Base-by-base conservation (phyloP, 305 asterid species). In the Petunia hybrid region DNA sequence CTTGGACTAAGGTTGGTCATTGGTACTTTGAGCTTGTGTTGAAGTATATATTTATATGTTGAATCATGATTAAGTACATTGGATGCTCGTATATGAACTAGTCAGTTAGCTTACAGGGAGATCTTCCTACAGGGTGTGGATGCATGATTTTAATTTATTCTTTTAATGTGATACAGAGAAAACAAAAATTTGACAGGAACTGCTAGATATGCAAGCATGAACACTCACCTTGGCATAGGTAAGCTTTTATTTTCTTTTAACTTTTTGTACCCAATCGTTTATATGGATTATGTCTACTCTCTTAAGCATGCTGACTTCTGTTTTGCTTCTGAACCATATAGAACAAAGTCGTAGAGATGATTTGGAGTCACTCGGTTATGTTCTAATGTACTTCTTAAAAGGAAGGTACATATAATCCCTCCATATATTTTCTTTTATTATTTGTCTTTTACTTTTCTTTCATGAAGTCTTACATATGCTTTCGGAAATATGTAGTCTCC, bases 281-380 rank as follows among this genome's bases (percentile, higher is more conserved):
- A 36, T 53, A 1, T 74, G 62, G 10, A 51, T 8, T 73, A 7
- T 51, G 12, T 48, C 36, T 36, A 36, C 69, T 63, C 69, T 36
- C 1, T 10, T 10, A 63, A 63, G 8, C 69, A 63, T 63, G 69
- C 16, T 36, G 10, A 16, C 60, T 46, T 36, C 38, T 74, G 38
- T 0, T 63, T 53, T 36, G 14, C 43, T 14, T 74, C 14, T 74
- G n/a, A 6, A 74, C 63, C 78, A 70, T 80, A 75, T 77, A 94
- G 98, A 95, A 87, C 98, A 93, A 90, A 95, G 99, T 84, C 91
- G 98, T 61, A 85, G 99, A 87, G 99, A 95, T 89, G 99, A 93
- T 86, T 88, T 95, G 82, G 99, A 95, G 87, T 93, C 99, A 65
- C 93, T 95, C 68, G 99, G 97, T 75, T 95, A 88, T 85, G 97